Percentiles rank a stretch among this genome's conserved stretches.
Evolutionary conservation across 306 rosid species (phyloP).

Genomic region (Nissolia schottii): DNA sequence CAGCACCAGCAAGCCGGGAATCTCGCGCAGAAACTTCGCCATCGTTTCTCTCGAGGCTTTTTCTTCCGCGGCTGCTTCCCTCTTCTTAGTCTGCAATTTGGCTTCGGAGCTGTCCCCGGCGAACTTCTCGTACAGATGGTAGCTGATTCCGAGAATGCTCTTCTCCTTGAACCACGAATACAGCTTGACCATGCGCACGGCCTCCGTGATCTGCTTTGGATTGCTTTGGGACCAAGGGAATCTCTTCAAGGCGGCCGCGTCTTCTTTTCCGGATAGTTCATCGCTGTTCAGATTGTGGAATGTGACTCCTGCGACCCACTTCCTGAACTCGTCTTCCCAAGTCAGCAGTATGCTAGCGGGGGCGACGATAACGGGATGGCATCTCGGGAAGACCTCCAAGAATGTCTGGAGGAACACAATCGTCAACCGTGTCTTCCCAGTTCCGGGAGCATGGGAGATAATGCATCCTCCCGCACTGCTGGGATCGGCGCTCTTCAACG

Average conservation of each 20-base stretch:
- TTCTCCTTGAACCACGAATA: slow-evolving; percentile 26
- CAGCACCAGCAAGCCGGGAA: slow-evolving; percentile 35
- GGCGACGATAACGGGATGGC: slow-evolving; percentile 34
- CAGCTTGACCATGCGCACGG: slow-evolving; percentile 21
- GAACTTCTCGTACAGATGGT: slow-evolving; percentile 22
- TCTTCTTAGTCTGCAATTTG: neutral
- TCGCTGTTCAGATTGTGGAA: slow-evolving; percentile 32
- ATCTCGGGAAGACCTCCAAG: slow-evolving; percentile 24
- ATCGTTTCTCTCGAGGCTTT: neutral
- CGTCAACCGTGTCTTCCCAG: slow-evolving; percentile 34
- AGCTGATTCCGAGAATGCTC: slow-evolving; percentile 39
- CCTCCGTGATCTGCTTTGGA: neutral
- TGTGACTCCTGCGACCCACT: slow-evolving; percentile 30
- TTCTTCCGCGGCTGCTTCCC: neutral
- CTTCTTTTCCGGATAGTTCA: slow-evolving; percentile 30
- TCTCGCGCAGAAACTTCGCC: slow-evolving; percentile 21
- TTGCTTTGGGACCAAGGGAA: neutral
- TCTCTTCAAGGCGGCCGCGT: neutral
- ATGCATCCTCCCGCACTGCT: slow-evolving; percentile 31
- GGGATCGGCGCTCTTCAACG: slow-evolving; percentile 14
- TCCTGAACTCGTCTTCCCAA: slow-evolving; percentile 42
- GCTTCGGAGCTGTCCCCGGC: neutral
- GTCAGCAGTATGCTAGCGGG: slow-evolving; percentile 32
- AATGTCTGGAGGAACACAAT: slow-evolving; percentile 34
- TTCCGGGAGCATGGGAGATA: slow-evolving; percentile 45